Percentiles rank a stretch among this genome's conserved stretches.
Conservation (phyloP, 2,329 filamentous ascomycete genomes). For the Trichoderma afroharzianum region DNA sequence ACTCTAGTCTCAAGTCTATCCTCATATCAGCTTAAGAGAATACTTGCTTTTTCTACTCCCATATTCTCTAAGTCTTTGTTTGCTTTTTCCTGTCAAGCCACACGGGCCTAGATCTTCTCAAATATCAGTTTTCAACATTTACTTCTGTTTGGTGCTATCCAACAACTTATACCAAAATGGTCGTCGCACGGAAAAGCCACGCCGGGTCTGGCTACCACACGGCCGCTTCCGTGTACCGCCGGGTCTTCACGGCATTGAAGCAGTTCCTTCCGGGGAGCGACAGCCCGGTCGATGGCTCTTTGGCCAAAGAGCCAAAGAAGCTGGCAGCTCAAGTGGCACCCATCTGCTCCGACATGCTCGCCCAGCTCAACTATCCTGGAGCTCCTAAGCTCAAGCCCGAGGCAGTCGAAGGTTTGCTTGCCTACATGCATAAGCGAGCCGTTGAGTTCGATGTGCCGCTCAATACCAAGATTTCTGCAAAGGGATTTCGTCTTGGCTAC, state of each 20-base stretch:
- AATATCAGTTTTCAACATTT: not conserved
- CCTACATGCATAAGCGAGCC: conserved; percentile 9
- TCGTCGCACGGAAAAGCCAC: not conserved
- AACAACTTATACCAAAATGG: conserved; percentile 1
- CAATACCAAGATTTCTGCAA: not conserved
- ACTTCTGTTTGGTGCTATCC: not conserved
- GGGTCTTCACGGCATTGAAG: not conserved
- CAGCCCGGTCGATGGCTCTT: not conserved
- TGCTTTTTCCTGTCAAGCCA: not conserved
- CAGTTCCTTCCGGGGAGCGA: not conserved
- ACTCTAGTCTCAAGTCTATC: not conserved
- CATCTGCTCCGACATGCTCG: not conserved
- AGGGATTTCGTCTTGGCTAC: not conserved
- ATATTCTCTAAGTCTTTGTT: not conserved
- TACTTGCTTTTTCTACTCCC: not conserved
- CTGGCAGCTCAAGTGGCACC: not conserved
- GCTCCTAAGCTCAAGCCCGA: not conserved
- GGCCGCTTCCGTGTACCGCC: not conserved
- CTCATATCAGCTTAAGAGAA: not conserved
- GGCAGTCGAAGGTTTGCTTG: not conserved
- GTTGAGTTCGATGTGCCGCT: not conserved
- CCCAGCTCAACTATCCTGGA: conserved; percentile 1
- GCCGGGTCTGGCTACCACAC: not conserved
- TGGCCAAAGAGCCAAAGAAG: not conserved
- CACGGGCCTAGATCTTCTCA: not conserved